Conservation (phyloP, 805 yeast species). For the Clavispora asparagi region DNA sequence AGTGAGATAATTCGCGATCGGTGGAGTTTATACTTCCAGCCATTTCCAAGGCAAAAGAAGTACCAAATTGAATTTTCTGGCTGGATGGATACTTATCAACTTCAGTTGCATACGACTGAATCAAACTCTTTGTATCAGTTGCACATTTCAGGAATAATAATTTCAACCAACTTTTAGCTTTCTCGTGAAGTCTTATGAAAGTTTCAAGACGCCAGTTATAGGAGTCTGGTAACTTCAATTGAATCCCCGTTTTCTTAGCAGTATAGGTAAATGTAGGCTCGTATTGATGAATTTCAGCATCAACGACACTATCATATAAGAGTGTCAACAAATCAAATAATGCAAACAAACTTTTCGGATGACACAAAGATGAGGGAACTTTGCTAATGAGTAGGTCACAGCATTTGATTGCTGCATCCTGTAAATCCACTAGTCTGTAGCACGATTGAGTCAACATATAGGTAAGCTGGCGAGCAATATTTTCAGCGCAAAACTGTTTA, state of each 20-base stretch:
- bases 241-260: constrained; percentile 40
- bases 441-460: constrained; percentile 66
- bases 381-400: constrained; percentile 61
- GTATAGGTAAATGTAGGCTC: constrained; percentile 73
- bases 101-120: constrained; percentile 68
- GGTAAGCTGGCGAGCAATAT: constrained; percentile 62
- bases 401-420: constrained; percentile 73
- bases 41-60: constrained; percentile 86
- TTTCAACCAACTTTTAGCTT: constrained; percentile 65
- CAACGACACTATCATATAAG: constrained; percentile 73
- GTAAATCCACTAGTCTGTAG: constrained; percentile 69
- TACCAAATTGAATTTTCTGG: constrained; percentile 59
- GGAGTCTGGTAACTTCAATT: constrained; percentile 65
- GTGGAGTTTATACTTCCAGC: constrained; percentile 67
- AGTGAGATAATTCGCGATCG: constrained; percentile 59
- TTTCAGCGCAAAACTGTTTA: constrained; percentile 50
- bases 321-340: constrained; percentile 75
- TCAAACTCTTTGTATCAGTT: constrained; percentile 70
- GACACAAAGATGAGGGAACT: constrained; percentile 77
- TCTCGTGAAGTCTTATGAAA: constrained; percentile 50
- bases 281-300: constrained; percentile 78
- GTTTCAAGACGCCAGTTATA: constrained; percentile 71
- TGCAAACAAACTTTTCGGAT: constrained; percentile 65
- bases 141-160: constrained; percentile 53
- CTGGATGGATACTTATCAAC: constrained; percentile 15